Conservation (phyloP, 345 rosid species). For the Noccaea caerulescens region DNA sequence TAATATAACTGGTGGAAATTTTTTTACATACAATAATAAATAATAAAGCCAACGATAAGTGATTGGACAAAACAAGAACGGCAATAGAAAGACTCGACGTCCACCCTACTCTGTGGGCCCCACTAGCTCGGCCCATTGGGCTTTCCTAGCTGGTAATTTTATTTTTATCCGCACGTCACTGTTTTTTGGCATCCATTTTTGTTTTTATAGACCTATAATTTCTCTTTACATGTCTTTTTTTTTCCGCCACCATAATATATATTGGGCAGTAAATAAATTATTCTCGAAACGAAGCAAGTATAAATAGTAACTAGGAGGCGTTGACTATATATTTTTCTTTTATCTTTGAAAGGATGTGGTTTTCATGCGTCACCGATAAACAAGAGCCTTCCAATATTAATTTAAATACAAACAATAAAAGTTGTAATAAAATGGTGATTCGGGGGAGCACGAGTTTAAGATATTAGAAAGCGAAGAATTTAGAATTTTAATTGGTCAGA, state of each 20-base stretch:
- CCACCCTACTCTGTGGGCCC: slow-evolving; percentile 36
- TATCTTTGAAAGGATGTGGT: slow-evolving; percentile 10
- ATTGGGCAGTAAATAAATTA: too few relatives aligned
- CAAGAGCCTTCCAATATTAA: slow-evolving; percentile 22
- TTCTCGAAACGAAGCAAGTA: neutral
- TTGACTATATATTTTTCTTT: neutral
- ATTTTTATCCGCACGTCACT: neutral
- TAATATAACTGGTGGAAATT: neutral
- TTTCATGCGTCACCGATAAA: slow-evolving; percentile 38
- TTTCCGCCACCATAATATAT: neutral
- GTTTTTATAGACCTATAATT: too few relatives aligned
- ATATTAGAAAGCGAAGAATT: slow-evolving; percentile 24
- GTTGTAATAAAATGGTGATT: slow-evolving; percentile 23
- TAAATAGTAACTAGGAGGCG: neutral
- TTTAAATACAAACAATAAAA: neutral
- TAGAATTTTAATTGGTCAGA: slow-evolving; percentile 29
- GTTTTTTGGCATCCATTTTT: too few relatives aligned
- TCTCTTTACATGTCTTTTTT: neutral
- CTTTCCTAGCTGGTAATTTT: slow-evolving; percentile 1
- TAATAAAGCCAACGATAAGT: neutral
- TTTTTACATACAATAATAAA: neutral
- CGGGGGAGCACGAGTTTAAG: slow-evolving; percentile 24
- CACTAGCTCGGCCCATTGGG: slow-evolving; percentile 47
- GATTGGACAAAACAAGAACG: slow-evolving; percentile 30
- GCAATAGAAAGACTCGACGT: slow-evolving; percentile 34